Evolutionary conservation across 1,284 basidiomycete species (phyloP).

Genomic region (Austropuccinia psidii): DNA sequence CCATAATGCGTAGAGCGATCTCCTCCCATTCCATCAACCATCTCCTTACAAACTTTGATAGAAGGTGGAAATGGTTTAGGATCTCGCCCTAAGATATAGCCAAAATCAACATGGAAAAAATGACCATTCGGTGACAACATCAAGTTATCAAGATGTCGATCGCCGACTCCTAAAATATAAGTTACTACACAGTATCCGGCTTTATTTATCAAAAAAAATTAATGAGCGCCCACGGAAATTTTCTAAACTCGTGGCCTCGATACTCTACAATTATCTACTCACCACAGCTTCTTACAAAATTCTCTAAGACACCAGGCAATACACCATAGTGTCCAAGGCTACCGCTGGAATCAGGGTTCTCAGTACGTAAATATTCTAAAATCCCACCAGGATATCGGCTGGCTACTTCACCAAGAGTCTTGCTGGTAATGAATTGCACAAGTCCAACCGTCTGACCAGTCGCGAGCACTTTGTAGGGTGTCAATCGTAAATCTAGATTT

Average conservation of each 20-base stretch:
- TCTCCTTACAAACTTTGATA: slow-evolving; percentile 97
- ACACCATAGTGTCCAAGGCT: slow-evolving; percentile 88
- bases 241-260: background rate
- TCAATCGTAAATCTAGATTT: slow-evolving; percentile 86
- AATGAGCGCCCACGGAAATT: background rate
- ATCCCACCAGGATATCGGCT: slow-evolving; percentile 78
- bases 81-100: slow-evolving; percentile 94
- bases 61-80: slow-evolving; percentile 97
- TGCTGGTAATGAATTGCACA: slow-evolving; percentile 91
- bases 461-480: slow-evolving; percentile 86
- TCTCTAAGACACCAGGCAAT: slow-evolving; percentile 84
- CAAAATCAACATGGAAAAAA: slow-evolving; percentile 72
- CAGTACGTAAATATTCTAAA: slow-evolving; percentile 74
- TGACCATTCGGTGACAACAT: slow-evolving; percentile 82
- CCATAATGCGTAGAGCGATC: slow-evolving; percentile 82
- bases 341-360: slow-evolving; percentile 74
- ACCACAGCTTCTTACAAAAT: slow-evolving; percentile 96
- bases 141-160: slow-evolving; percentile 93
- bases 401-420: slow-evolving; percentile 85
- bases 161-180: slow-evolving; percentile 91
- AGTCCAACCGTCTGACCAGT: slow-evolving; percentile 89
- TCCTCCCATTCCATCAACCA: slow-evolving; percentile 99
- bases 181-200: slow-evolving; percentile 98
- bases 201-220: slow-evolving; percentile 46
- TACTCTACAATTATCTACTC: slow-evolving; percentile 47